phyloP scores from a whole-genome alignment of 345 rosid genomes.

The Aurinia saxatilis region DNA sequence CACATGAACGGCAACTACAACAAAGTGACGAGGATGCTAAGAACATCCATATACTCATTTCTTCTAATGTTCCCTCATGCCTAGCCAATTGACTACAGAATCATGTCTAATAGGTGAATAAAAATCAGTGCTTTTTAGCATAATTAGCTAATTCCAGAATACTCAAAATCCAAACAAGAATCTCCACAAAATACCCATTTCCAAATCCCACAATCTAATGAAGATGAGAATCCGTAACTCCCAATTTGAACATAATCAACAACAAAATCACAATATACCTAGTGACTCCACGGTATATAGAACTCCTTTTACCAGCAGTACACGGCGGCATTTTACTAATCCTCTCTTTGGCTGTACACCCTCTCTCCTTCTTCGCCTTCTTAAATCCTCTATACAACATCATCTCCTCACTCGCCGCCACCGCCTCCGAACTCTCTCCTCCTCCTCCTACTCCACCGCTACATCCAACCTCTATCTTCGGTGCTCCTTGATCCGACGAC shows the following conservation, averaged over 20 bases:
- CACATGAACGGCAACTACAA: neutral
- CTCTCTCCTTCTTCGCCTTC: conserved; percentile 95
- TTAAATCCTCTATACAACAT: conserved; percentile 68
- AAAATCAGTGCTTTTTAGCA: neutral
- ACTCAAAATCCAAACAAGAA: neutral
- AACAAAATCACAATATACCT: conserved; percentile 36
- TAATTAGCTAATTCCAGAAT: neutral
- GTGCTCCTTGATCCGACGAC: conserved; percentile 65
- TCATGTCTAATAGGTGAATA: neutral
- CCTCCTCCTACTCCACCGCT: conserved; percentile 28
- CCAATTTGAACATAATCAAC: neutral
- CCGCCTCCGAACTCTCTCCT: conserved; percentile 63
- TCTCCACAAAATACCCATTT: neutral
- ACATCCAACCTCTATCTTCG: conserved; percentile 51
- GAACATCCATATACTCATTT: too few relatives aligned
- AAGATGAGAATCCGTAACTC: neutral
- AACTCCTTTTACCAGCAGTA: conserved; percentile 97
- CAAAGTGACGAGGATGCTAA: neutral
- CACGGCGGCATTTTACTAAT: conserved; percentile 98
- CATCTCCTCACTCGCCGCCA: conserved; percentile 73
- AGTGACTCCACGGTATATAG: conserved; percentile 98
- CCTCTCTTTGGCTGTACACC: conserved; percentile 97
- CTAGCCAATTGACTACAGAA: neutral
- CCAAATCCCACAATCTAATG: neutral
- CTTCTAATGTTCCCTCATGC: neutral